These are phyloP conservation scores for Coemansia sp. DNA, from an alignment of 371 early-diverging fungal species.

Conservation along the genomic window DNA sequence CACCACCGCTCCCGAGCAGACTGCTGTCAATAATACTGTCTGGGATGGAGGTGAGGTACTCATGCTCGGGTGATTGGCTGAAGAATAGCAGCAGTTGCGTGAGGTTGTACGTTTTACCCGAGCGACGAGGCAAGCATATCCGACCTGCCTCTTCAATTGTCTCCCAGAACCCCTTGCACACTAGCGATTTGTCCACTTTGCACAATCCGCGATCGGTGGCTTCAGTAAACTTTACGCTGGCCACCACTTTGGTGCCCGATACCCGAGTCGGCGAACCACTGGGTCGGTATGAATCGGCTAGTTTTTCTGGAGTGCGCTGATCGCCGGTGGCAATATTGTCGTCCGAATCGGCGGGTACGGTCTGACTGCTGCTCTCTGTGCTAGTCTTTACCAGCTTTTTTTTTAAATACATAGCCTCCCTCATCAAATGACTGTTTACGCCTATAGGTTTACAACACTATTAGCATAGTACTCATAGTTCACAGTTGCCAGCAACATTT, in stretches of 20 bases:
- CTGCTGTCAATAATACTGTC: conserved; percentile 2
- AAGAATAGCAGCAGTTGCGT: conserved; percentile 38
- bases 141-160: conserved; percentile 15
- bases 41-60: neutral
- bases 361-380: neutral
- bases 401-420: neutral
- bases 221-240: conserved; percentile 13
- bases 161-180: conserved; percentile 44
- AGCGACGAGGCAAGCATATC: conserved; percentile 34
- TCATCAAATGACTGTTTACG: neutral
- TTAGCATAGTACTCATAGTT: too few species aligned
- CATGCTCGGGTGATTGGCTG: conserved; percentile 18
- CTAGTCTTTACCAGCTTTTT: neutral
- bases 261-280: conserved; percentile 40
- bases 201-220: conserved; percentile 10
- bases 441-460: neutral
- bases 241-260: conserved; percentile 30
- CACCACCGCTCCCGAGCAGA: neutral
- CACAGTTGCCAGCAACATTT: neutral
- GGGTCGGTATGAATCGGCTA: conserved; percentile 21
- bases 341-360: neutral
- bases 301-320: conserved; percentile 20
- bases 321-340: neutral
- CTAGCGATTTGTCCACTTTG: conserved; percentile 40
- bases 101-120: conserved; percentile 44